Evolutionary conservation across 1,139 yeast genomes (phyloP).

Genomic region (Nadsonia starkeyi-henricii): DNA sequence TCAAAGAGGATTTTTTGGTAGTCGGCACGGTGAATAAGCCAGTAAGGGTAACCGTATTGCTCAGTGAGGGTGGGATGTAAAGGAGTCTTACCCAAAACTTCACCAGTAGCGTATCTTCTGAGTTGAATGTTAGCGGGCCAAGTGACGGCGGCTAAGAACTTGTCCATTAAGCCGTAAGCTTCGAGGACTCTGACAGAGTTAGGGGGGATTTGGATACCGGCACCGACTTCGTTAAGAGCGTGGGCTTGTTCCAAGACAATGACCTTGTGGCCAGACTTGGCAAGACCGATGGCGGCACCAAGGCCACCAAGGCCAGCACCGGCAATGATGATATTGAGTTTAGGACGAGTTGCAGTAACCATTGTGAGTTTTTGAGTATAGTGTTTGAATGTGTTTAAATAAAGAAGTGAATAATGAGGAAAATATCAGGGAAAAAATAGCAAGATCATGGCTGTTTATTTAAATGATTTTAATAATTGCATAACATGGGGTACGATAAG

Average conservation of each 20-base stretch:
- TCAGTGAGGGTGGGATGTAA: slow-evolving; percentile 10
- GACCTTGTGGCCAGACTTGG: slow-evolving; percentile 25
- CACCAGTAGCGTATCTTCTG: slow-evolving; percentile 10
- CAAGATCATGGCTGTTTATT: too few species aligned
- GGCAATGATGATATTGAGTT: slow-evolving; percentile 20
- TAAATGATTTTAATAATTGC: too few species aligned
- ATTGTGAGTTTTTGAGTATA: too few species aligned
- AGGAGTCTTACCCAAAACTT: too few species aligned
- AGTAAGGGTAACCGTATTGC: slow-evolving; percentile 12
- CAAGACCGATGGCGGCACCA: slow-evolving; percentile 25
- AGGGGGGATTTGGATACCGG: slow-evolving; percentile 30
- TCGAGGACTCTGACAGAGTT: slow-evolving; percentile 21
- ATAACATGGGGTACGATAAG: too few species aligned
- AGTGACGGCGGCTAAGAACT: slow-evolving; percentile 16
- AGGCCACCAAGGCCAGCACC: slow-evolving; percentile 32
- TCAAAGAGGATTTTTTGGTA: slow-evolving; percentile 20
- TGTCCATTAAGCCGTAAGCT: slow-evolving; percentile 19
- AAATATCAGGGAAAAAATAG: too few species aligned
- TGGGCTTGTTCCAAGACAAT: slow-evolving; percentile 25
- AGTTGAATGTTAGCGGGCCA: slow-evolving; percentile 16
- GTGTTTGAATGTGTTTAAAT: too few species aligned
- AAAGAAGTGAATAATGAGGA: too few species aligned
- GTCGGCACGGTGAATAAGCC: slow-evolving; percentile 24
- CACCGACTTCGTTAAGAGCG: slow-evolving; percentile 29
- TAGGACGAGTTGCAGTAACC: too few species aligned